Percentiles rank a stretch among this genome's conserved stretches.
These are phyloP conservation scores for Ambrosiella beaveri DNA, from an alignment of 2,329 filamentous ascomycete genomes.

Conservation along the genomic window DNA sequence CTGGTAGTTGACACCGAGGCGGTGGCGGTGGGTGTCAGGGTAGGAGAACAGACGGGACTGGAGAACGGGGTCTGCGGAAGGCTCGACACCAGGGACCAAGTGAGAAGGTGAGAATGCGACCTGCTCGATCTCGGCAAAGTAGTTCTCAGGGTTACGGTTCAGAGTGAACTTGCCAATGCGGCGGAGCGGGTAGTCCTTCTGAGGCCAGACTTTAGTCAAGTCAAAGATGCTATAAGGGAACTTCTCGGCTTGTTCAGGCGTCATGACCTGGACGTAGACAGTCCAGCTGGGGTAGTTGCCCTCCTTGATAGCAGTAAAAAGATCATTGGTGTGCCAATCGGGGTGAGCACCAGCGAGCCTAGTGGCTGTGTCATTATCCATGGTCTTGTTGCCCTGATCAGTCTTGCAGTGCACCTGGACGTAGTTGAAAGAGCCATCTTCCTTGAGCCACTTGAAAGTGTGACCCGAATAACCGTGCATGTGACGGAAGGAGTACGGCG, in stretches of 20 bases:
- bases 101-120: slow-evolving; percentile 47
- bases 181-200: slow-evolving; percentile 41
- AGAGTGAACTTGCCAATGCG: slow-evolving; percentile 45
- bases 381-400: slow-evolving; percentile 42
- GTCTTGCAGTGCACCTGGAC: slow-evolving; percentile 48
- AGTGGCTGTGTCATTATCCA: slow-evolving; percentile 39
- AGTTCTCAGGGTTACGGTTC: slow-evolving; percentile 48
- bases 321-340: slow-evolving; percentile 45
- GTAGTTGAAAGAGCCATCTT: slow-evolving; percentile 48
- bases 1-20: slow-evolving; percentile 46
- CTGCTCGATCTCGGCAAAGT: slow-evolving; percentile 54
- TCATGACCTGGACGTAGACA: slow-evolving; percentile 45
- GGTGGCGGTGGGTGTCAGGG: slow-evolving; percentile 44
- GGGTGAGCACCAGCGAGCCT: slow-evolving; percentile 39
- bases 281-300: slow-evolving; percentile 48
- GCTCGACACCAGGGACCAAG: slow-evolving; percentile 45
- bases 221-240: slow-evolving; percentile 50
- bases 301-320: slow-evolving; percentile 43
- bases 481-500: slow-evolving; percentile 45
- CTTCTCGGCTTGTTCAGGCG: slow-evolving; percentile 42
- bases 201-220: slow-evolving; percentile 53
- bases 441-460: slow-evolving; percentile 49
- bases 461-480: slow-evolving; percentile 54
- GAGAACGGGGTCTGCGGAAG: slow-evolving; percentile 44
- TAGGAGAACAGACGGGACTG: slow-evolving; percentile 45